phyloP scores from a whole-genome alignment of 805 yeast genomes.

The Clavispora carvajalis region DNA sequence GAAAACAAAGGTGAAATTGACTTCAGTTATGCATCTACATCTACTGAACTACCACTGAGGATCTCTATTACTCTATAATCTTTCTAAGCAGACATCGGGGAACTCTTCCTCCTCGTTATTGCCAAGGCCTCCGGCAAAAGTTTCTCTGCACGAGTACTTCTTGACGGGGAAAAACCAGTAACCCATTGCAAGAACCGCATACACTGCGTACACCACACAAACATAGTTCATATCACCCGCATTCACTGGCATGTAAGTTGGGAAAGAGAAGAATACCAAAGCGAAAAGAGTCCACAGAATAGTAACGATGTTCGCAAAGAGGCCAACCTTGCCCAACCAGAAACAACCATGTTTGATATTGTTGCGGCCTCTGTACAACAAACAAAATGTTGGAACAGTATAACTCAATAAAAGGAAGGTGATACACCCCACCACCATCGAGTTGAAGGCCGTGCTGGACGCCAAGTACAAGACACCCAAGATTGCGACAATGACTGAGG shows the following conservation, averaged over 20 bases:
- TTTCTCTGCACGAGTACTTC: constrained; percentile 31
- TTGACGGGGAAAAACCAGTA: constrained; percentile 42
- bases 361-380: constrained; percentile 32
- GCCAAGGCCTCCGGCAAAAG: constrained; percentile 39
- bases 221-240: constrained; percentile 27
- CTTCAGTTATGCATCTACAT: too few species aligned
- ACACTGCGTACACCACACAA: constrained; percentile 24
- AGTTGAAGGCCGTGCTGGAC: constrained; percentile 36
- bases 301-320: constrained; percentile 28
- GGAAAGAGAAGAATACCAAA: constrained; percentile 35
- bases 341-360: constrained; percentile 37
- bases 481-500: constrained; percentile 28
- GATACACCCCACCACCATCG: constrained; percentile 35
- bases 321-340: constrained; percentile 37
- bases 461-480: constrained; percentile 35
- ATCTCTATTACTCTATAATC: neutral
- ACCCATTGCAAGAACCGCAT: constrained; percentile 29
- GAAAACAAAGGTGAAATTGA: too few species aligned
- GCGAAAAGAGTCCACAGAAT: constrained; percentile 33
- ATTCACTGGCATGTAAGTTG: constrained; percentile 25
- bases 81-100: constrained; percentile 37
- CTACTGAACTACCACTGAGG: too few species aligned
- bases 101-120: constrained; percentile 38
- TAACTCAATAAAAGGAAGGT: constrained; percentile 34
- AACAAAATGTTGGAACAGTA: constrained; percentile 30